phyloP scores from a whole-genome alignment of 495 filamentous ascomycete genomes.

The Penicillium turbatum region DNA sequence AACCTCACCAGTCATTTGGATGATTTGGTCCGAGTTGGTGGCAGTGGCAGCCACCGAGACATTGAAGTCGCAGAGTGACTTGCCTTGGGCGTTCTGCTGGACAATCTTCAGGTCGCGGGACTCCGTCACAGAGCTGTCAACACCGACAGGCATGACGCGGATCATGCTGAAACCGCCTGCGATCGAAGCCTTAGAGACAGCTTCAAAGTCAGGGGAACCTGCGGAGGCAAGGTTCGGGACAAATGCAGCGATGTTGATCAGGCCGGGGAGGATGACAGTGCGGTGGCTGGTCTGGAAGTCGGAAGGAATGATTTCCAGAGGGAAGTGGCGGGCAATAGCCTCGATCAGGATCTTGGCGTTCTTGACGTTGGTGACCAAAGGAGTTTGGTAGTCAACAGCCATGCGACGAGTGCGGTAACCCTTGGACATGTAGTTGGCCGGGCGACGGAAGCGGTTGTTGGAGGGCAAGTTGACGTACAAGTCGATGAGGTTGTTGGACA shows the following conservation, averaged over 20 bases:
- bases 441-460: conserved; percentile 91
- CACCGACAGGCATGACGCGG: conserved; percentile 72
- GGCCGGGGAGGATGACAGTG: conserved; percentile 67
- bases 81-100: conserved; percentile 66
- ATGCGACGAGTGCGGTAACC: conserved; percentile 93
- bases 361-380: conserved; percentile 97
- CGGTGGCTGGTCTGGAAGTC: conserved; percentile 89
- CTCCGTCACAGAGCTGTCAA: conserved; percentile 69
- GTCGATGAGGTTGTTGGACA: conserved; percentile 96
- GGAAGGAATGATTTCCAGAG: conserved; percentile 70
- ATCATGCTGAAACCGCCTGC: conserved; percentile 81
- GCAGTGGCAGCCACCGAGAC: conserved; percentile 79
- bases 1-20: conserved; percentile 66
- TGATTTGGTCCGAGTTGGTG: conserved; percentile 70
- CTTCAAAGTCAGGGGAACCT: conserved; percentile 64
- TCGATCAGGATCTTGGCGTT: conserved; percentile 97
- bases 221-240: conserved; percentile 65
- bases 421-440: conserved; percentile 97
- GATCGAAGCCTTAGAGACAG: conserved; percentile 69
- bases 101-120: conserved; percentile 67
- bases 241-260: conserved; percentile 77
- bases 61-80: conserved; percentile 77
- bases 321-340: conserved; percentile 82
- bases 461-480: conserved; percentile 98
- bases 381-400: conserved; percentile 98